phyloP scores from a whole-genome alignment of 2,329 filamentous ascomycete genomes.

The Aureobasidium uvarum region DNA sequence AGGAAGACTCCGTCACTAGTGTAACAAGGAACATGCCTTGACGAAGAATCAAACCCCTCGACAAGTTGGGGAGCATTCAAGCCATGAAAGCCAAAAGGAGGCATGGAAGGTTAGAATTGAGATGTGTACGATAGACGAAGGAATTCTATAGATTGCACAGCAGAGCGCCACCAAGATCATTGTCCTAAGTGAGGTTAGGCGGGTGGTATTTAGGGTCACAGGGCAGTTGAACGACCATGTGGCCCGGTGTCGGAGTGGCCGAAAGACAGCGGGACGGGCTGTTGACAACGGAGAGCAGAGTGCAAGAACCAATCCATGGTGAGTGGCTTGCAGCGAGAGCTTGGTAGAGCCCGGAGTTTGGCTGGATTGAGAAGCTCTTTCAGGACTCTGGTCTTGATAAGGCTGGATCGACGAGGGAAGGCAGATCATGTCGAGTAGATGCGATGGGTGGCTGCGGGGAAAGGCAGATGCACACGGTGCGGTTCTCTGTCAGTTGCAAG shows the following conservation, averaged over 20 bases:
- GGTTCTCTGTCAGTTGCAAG: background rate
- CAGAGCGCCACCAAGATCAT: background rate
- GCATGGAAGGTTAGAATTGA: background rate
- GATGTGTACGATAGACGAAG: background rate
- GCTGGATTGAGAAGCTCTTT: constrained; percentile 5
- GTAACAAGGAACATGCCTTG: background rate
- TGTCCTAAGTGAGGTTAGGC: constrained; percentile 15
- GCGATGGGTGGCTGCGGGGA: background rate
- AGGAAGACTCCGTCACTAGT: background rate
- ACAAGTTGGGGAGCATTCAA: constrained; percentile 1
- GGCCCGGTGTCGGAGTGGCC: background rate
- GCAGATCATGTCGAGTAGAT: background rate
- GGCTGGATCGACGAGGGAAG: constrained; percentile 20
- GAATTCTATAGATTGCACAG: background rate
- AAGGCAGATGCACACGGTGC: background rate
- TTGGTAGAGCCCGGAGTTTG: background rate
- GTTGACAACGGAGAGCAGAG: constrained; percentile 6
- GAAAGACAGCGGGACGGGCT: constrained; percentile 15
- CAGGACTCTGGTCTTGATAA: background rate
- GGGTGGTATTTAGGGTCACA: background rate
- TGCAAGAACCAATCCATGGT: background rate
- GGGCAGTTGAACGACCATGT: constrained; percentile 4
- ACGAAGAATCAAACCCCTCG: background rate
- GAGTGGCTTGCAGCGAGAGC: constrained; percentile 10
- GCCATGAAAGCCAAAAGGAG: background rate